These are phyloP conservation scores for Alloteropsis angusta DNA, from an alignment of 202 grass and related monocot genomes.

Conservation along the genomic window DNA sequence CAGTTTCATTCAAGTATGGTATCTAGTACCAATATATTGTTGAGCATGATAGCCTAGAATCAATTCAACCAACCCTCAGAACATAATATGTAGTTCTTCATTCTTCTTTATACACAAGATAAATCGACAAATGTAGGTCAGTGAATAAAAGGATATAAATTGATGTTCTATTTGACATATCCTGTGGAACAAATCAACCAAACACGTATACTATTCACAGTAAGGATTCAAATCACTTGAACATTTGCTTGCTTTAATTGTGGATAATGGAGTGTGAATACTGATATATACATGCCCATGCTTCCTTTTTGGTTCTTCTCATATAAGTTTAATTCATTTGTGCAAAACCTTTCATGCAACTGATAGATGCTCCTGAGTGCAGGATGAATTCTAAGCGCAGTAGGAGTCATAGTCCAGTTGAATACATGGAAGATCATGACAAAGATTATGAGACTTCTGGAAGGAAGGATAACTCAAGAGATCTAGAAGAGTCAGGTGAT, in stretches of 20 bases:
- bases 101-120: not conserved
- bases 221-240: no score
- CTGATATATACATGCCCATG: not conserved
- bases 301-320: not conserved
- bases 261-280: not conserved
- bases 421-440: constrained; percentile 32
- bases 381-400: constrained; percentile 37
- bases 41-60: not conserved
- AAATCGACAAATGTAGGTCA: not conserved
- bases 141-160: not conserved
- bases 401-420: constrained; percentile 44
- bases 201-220: not conserved
- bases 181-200: not conserved
- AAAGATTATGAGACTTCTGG: constrained; percentile 29
- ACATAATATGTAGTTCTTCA: not conserved
- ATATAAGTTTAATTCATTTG: not conserved
- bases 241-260: not conserved
- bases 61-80: not conserved
- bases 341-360: not conserved
- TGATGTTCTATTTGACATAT: not conserved
- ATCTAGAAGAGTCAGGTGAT: constrained; percentile 29
- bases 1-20: not conserved
- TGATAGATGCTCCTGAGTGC: constrained; percentile 35
- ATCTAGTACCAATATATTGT: not conserved
- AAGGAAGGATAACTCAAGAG: constrained; percentile 44